phyloP scores from a whole-genome alignment of 768 basidiomycete genomes.

The Russula sp. region DNA sequence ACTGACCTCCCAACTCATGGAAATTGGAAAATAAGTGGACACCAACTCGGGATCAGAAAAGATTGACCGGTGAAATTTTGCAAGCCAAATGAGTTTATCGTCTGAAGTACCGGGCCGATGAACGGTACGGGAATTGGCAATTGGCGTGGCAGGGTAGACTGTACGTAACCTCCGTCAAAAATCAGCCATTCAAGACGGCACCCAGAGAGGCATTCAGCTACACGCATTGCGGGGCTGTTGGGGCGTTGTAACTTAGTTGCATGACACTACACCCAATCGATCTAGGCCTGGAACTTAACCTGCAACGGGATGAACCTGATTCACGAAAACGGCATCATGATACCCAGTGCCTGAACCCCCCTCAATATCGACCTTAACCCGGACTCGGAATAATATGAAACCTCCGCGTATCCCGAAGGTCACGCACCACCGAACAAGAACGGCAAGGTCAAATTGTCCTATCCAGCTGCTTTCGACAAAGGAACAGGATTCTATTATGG shows the following conservation, averaged over 20 bases:
- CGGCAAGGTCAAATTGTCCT: slow-evolving; percentile 41
- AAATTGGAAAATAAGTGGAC: slow-evolving; percentile 24
- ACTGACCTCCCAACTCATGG: slow-evolving; percentile 38
- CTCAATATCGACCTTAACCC: slow-evolving; percentile 38
- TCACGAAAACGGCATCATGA: slow-evolving; percentile 35
- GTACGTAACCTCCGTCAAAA: slow-evolving; percentile 41
- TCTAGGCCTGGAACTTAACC: slow-evolving; percentile 15
- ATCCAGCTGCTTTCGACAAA: slow-evolving; percentile 40
- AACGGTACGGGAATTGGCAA: slow-evolving; percentile 23
- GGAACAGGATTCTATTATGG: slow-evolving; percentile 41
- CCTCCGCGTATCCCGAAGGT: neutral
- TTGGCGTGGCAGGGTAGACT: slow-evolving; percentile 37
- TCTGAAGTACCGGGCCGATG: slow-evolving; percentile 29
- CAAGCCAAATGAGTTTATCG: slow-evolving; percentile 36
- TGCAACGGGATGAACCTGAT: slow-evolving; percentile 32
- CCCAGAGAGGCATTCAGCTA: slow-evolving; percentile 36
- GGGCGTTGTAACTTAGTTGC: slow-evolving; percentile 30
- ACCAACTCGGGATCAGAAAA: neutral
- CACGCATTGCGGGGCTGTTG: slow-evolving; percentile 37
- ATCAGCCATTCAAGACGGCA: slow-evolving; percentile 31
- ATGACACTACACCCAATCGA: slow-evolving; percentile 5
- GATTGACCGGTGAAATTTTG: slow-evolving; percentile 49
- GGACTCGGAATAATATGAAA: neutral
- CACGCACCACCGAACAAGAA: slow-evolving; percentile 39
- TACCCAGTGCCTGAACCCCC: slow-evolving; percentile 32